Evolutionary conservation across 495 filamentous ascomycete species (phyloP).

Genomic region (Penicillium canescens): DNA sequence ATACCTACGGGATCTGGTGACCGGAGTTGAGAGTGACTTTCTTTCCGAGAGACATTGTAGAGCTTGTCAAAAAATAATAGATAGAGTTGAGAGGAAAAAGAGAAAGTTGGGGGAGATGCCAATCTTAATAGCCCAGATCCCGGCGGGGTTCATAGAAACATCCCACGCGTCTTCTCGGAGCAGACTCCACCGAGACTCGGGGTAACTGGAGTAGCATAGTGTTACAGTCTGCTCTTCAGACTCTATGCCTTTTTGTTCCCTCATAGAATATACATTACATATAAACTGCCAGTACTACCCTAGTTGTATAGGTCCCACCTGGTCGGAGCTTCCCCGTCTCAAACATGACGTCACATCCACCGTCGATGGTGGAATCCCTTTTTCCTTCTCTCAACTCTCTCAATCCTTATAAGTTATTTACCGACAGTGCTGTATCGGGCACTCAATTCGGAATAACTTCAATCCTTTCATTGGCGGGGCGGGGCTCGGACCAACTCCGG

Average conservation of each 20-base stretch:
- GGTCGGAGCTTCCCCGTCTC: not conserved
- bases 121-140: constrained; percentile 12
- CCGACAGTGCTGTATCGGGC: not conserved
- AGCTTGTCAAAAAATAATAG: constrained; percentile 1
- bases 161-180: constrained; percentile 22
- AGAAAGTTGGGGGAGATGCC: not conserved
- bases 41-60: constrained; percentile 50
- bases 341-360: not conserved
- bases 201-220: constrained; percentile 2
- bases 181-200: constrained; percentile 21
- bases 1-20: constrained; percentile 43
- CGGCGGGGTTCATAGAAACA: constrained; percentile 12
- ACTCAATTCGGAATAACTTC: not conserved
- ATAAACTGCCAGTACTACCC: not conserved
- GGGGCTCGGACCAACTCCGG: not conserved
- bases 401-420: not conserved
- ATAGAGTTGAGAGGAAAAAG: constrained; percentile 2
- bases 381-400: not conserved
- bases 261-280: no score
- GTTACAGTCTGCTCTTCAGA: not conserved
- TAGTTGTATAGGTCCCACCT: not conserved
- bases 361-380: not conserved
- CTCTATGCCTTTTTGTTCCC: no score
- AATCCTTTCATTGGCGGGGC: not conserved
- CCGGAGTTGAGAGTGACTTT: constrained; percentile 46